These are phyloP conservation scores for Voacanga thouarsii DNA, from an alignment of 257 asterid species.

Conservation along the genomic window DNA sequence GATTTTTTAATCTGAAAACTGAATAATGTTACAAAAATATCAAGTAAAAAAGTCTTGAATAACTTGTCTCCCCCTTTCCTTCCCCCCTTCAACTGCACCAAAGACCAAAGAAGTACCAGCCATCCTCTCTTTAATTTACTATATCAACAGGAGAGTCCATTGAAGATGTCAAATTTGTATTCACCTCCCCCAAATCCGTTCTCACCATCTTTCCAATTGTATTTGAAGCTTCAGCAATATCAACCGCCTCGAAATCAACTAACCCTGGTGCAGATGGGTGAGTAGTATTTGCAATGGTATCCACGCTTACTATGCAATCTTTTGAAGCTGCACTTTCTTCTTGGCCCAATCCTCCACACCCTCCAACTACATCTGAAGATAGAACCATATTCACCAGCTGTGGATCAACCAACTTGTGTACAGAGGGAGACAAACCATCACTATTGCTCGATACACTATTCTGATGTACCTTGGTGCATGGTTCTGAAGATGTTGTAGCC, in stretches of 20 bases:
- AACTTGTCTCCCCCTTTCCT: background rate
- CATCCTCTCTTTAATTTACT: background rate
- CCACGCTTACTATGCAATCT: background rate
- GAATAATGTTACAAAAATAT: background rate
- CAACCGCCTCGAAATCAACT: background rate
- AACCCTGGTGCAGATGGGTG: background rate
- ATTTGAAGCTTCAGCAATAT: background rate
- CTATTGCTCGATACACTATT: background rate
- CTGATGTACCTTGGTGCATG: background rate
- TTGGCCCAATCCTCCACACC: background rate
- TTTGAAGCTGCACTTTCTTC: background rate
- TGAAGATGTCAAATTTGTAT: background rate
- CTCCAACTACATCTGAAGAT: background rate
- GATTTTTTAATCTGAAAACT: background rate
- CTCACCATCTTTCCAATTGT: background rate
- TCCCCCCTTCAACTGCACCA: background rate
- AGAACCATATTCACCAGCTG: background rate
- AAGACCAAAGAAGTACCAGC: background rate
- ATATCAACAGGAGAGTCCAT: conserved; percentile 12
- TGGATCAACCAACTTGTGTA: background rate
- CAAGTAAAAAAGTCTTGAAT: background rate
- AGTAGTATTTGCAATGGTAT: background rate
- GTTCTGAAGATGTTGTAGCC: background rate
- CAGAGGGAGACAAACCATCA: background rate
- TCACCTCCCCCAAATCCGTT: background rate